Evolutionary conservation across 352 stramenopile species (phyloP), one percentile per base, ranked within the genome.

Genomic region (Aphanomyces invadans): DNA sequence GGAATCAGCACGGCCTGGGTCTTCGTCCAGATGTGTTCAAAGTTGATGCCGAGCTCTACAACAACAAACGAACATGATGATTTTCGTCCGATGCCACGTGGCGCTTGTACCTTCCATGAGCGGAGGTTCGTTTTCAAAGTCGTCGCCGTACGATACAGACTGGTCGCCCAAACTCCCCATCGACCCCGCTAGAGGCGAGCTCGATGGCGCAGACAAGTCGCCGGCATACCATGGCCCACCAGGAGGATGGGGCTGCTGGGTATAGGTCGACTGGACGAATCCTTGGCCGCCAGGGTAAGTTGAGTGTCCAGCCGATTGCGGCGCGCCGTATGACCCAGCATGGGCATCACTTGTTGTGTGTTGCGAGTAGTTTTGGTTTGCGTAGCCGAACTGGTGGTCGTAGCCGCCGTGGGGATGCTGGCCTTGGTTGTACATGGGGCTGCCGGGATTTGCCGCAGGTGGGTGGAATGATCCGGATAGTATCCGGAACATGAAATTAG

Each of bases 1-100:
- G 96, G 95, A 33, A 97, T 80, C 38, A 99, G 75, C 45, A 99
- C 95, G 0, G 95, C 94, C 69, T 97, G 83, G 11, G 91, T 98
- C 83, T 99, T 99, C 69, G 85, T 77, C 74, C 90, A 92, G 68
- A 99, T 99, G 71, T 99, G 96, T 33, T 92, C 80, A 56, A 99
- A 97, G 73, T 98, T 96, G 68, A 99, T 98, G 15, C 95, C 97
- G 15, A 99, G 73, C 74, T 99, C 96, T 90, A 26, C 4, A 68
- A 9, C n/a, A 21, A 2, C 17, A 36, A n/a, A 15, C 4, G 42
- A 15, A 64, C 4, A 21, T 2, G 42, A 42, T 10, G 19, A 46
- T 68, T 26, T 17, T 62, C 21, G 12, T 12, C 32, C 31, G 19
- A 66, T 19, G 21, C 38, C 29, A 7, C 5, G 52, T 15, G 53